A percentile compares a stretch with the other conserved stretches of the same genome.
These are phyloP conservation scores for Plasmodium relictum DNA, from an alignment of 169 alveolate genomes.

Conservation along the genomic window DNA sequence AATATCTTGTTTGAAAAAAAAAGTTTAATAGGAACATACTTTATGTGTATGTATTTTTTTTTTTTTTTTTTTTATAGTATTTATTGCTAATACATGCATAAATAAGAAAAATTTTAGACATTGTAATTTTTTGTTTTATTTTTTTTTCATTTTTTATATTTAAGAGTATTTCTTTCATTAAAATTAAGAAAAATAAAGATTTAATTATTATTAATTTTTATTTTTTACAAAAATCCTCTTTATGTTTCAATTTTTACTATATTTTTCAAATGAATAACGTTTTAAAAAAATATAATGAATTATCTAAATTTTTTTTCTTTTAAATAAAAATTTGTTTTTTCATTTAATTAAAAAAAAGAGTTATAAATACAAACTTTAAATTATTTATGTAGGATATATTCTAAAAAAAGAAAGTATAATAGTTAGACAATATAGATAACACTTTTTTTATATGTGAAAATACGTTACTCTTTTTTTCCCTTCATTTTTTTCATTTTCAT, in stretches of 20 bases:
- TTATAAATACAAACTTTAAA: no score
- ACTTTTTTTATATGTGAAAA: not conserved
- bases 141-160: not conserved
- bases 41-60: not conserved
- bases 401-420: not conserved
- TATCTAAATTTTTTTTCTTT: not conserved
- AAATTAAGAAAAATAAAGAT: not conserved
- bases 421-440: not conserved
- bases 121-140: conserved; percentile 11
- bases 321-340: no score
- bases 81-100: not conserved
- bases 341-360: no score
- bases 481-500: conserved; percentile 16
- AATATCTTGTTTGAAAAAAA: not conserved
- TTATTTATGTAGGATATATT: no score
- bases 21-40: not conserved
- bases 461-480: not conserved
- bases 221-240: conserved; percentile 6
- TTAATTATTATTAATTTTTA: conserved; percentile 4
- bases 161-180: not conserved
- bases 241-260: conserved; percentile 12
- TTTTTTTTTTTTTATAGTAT: not conserved
- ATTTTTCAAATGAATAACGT: not conserved
- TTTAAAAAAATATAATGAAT: not conserved
- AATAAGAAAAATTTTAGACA: conserved; percentile 37